A percentile compares a stretch with the other conserved stretches of the same genome.
Evolutionary conservation across 352 stramenopile genomes (phyloP).

Genomic region (Peronospora destructor): DNA sequence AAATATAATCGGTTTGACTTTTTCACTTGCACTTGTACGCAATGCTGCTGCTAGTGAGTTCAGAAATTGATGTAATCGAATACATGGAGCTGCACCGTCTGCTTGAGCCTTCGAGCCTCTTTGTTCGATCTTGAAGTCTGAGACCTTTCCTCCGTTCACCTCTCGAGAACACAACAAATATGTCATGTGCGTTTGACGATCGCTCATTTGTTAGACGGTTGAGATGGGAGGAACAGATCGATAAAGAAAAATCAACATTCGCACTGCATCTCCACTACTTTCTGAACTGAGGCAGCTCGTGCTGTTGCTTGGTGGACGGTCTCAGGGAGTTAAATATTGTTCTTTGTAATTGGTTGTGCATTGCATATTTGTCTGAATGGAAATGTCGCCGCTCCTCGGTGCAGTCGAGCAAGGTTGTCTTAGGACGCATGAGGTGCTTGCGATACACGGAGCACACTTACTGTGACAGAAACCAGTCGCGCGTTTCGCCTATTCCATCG

Average conservation of each 20-base stretch:
- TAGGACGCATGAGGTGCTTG: conserved; percentile 7
- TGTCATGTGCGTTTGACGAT: conserved; percentile 8
- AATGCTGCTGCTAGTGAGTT: neutral
- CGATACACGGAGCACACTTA: conserved; percentile 10
- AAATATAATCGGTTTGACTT: too few species aligned
- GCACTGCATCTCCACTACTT: too few species aligned
- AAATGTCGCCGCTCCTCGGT: conserved; percentile 4
- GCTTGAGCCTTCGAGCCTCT: neutral
- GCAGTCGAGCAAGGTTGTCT: neutral
- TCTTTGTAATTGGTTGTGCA: conserved; percentile 12
- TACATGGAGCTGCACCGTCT: neutral
- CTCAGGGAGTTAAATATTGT: conserved; percentile 2
- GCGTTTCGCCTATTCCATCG: conserved; percentile 59
- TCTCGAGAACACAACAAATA: neutral
- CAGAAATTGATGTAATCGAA: neutral
- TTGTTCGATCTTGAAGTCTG: neutral
- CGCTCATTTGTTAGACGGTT: conserved; percentile 7
- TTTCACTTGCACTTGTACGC: neutral
- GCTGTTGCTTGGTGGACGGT: neutral
- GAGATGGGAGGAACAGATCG: conserved; percentile 3
- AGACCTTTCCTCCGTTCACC: neutral
- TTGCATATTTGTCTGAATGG: conserved; percentile 9
- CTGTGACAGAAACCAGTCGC: conserved; percentile 65
- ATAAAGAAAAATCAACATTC: neutral
- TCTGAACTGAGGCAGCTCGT: conserved; percentile 6